A percentile compares a stretch with the other conserved stretches of the same genome.
Conservation (phyloP, 2,329 filamentous ascomycete species). For the Phyllachora maydis region DNA sequence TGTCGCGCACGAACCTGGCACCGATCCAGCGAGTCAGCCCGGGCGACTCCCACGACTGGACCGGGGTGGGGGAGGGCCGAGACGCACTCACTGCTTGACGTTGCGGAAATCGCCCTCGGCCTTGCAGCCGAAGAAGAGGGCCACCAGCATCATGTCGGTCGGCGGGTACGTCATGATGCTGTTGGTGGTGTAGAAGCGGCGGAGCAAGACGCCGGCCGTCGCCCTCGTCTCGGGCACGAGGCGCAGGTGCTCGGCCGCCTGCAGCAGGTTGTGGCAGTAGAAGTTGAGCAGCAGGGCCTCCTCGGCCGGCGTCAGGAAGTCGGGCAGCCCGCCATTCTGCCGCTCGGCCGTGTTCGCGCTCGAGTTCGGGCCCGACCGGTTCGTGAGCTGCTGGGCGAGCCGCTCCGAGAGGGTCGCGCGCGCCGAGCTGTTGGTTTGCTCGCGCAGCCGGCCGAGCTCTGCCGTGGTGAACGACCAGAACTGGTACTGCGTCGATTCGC, state of each 20-base stretch:
- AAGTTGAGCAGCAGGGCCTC: constrained; percentile 66
- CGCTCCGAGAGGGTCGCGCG: constrained; percentile 34
- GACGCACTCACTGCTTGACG: constrained; percentile 17
- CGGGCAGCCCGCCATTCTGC: constrained; percentile 30
- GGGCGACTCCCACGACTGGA: constrained; percentile 3
- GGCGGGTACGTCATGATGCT: constrained; percentile 93
- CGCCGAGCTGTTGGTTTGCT: constrained; percentile 62
- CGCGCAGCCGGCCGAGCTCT: constrained; percentile 49
- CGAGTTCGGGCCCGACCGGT: constrained; percentile 8
- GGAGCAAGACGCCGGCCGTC: constrained; percentile 75
- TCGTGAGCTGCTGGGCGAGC: constrained; percentile 24
- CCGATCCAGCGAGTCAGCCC: no score
- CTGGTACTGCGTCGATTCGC: constrained; percentile 72
- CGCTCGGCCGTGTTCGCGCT: constrained; percentile 13
- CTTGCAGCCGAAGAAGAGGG: constrained; percentile 84
- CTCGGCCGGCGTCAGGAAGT: constrained; percentile 67
- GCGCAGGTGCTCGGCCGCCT: constrained; percentile 31
- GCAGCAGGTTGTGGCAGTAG: constrained; percentile 41
- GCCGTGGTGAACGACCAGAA: constrained; percentile 79
- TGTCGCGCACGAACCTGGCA: no score
- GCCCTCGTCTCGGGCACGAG: constrained; percentile 33
- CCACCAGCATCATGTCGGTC: constrained; percentile 71
- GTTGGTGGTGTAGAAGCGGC: constrained; percentile 89
- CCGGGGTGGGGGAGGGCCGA: no score
- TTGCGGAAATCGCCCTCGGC: constrained; percentile 68